Percentiles rank a stretch among this genome's conserved stretches.
These are phyloP conservation scores for Paecilomyces variotii DNA, from an alignment of 2,329 filamentous ascomycete species.

Conservation along the genomic window DNA sequence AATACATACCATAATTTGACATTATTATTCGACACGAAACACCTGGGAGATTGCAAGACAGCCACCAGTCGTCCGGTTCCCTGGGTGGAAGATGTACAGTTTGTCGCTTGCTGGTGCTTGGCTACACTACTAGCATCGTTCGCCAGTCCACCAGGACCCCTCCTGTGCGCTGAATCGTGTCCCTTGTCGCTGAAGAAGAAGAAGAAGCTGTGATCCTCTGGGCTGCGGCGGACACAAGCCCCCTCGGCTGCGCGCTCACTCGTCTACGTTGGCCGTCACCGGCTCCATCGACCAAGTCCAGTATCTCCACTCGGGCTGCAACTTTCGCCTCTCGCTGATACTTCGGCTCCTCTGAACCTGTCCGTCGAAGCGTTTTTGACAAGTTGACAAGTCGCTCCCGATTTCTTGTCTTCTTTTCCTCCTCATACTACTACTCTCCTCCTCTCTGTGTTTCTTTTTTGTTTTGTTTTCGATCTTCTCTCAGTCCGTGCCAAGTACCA, in stretches of 20 bases:
- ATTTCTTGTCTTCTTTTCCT: background rate
- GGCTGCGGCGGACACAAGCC: background rate
- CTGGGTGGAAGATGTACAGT: background rate
- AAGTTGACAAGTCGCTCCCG: conserved; percentile 11
- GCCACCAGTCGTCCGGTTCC: background rate
- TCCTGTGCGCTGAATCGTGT: background rate
- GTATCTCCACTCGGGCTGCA: conserved; percentile 1
- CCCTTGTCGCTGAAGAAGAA: background rate
- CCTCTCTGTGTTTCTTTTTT: background rate
- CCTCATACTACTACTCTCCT: background rate
- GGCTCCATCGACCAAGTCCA: conserved; percentile 1
- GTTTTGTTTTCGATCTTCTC: background rate
- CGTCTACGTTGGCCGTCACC: background rate
- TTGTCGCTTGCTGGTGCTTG: background rate
- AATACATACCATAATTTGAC: background rate
- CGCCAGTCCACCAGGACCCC: background rate
- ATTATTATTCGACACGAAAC: background rate
- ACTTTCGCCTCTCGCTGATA: conserved; percentile 1
- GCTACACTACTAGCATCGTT: background rate
- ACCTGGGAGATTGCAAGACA: background rate
- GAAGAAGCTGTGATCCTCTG: background rate
- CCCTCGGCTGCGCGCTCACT: background rate
- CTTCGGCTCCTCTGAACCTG: background rate
- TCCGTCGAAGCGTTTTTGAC: background rate
- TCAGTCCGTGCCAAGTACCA: too few species aligned